Evolutionary conservation across 805 yeast genomes (phyloP), one percentile per base, ranked within the genome.

Genomic region (Hyphopichia homilentoma): DNA sequence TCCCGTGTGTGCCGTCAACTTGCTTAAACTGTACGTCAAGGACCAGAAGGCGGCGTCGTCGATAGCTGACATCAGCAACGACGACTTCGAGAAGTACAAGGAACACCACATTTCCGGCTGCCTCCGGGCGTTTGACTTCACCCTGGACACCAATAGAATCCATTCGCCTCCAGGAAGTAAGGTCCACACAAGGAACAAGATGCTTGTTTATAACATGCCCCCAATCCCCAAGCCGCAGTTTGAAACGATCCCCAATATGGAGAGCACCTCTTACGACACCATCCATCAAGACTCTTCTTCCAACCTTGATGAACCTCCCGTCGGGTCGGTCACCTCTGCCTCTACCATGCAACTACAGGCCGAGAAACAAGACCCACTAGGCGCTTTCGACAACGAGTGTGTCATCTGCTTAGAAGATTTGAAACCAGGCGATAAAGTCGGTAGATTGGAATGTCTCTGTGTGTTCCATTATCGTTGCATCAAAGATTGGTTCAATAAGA

Each of bases 331-430:
- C 11, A 44, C 34, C 4, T 50, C 57, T 6, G 33, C 32, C 16
- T 32, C 44, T 9, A 51, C 57, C 9, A 33, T 50, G 8, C 48
- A 34, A n/a, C 38, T 40, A 6, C 15, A 26, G 2, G 26, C 37
- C 6, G 47, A 45, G 17, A 39, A 40, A 22, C 43, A 39, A n/a
- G 33, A 36, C 21, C 21, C 32, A 16, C 38, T 40, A 11, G 51
- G 47, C 6, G 52, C 61, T 17, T 67, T 65, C 12, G 79, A 69
- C 21, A 76, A 77, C 30, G 97, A 93, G 55, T 93, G 99, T 55
- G 90, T 87, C 11, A 90, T 93, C 16, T 93, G 99, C 51, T 76
- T 90, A 40, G 98, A 93, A 53, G 95, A 85, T 13, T 77, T 89
- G 54, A 60, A 63, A 29, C 85, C 89, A 0, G 95, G 95, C 2